phyloP scores from a whole-genome alignment of 2,329 filamentous ascomycete genomes.

The Monilinia vaccinii-corymbosi region DNA sequence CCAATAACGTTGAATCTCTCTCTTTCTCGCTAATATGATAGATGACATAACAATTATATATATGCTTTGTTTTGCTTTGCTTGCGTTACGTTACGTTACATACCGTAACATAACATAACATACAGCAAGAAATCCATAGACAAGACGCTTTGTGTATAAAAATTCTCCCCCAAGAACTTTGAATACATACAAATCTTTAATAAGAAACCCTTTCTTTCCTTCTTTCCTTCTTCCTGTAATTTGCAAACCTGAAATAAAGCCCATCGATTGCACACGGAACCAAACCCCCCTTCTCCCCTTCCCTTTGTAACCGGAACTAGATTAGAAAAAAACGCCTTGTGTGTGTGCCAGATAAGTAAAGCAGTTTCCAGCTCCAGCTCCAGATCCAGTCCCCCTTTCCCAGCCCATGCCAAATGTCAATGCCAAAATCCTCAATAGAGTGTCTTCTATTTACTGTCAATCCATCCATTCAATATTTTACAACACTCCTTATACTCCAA shows the following conservation, averaged over 20 bases:
- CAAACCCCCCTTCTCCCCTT: no score
- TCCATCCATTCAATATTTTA: constrained; percentile 7
- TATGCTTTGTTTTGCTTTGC: no score
- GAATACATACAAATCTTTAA: background rate
- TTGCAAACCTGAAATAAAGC: background rate
- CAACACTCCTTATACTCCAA: constrained; percentile 8
- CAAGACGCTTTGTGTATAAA: no score
- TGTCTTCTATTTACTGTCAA: background rate
- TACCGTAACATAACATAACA: no score
- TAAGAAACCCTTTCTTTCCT: no score
- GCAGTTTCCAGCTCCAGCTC: background rate
- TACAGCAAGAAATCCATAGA: no score
- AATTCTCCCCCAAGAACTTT: background rate
- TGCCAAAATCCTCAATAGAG: background rate
- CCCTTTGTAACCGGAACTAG: background rate
- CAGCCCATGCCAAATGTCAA: background rate
- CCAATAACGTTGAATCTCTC: no score
- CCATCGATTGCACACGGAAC: background rate
- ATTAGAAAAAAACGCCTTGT: constrained; percentile 3
- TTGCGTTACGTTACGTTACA: no score
- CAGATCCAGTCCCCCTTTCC: background rate
- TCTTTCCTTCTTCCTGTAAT: background rate
- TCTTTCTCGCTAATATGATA: no score
- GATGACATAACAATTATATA: no score
- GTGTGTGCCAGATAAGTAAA: background rate